These are phyloP conservation scores for Fusarium hostae DNA, from an alignment of 2,329 filamentous ascomycete species.

Conservation along the genomic window DNA sequence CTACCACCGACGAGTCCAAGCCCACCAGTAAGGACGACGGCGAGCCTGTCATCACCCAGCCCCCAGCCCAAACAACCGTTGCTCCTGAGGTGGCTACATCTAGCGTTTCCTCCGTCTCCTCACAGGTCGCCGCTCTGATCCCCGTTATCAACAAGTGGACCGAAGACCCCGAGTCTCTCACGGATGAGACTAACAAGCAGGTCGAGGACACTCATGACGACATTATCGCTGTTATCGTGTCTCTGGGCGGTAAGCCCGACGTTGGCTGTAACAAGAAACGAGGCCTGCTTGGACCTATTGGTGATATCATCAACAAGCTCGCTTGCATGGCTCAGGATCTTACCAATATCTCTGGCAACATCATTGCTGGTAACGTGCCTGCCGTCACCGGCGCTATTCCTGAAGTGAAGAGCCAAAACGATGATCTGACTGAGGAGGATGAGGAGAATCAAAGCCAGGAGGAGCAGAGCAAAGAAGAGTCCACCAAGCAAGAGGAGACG, in stretches of 20 bases:
- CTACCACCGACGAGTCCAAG: not conserved
- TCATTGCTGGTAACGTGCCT: slow-evolving; percentile 20
- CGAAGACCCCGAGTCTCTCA: slow-evolving; percentile 14
- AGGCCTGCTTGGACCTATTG: slow-evolving; percentile 22
- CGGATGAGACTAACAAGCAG: slow-evolving; percentile 27
- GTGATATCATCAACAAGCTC: slow-evolving; percentile 28
- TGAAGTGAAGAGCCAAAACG: slow-evolving; percentile 8
- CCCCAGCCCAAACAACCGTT: slow-evolving; percentile 20
- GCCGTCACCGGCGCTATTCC: slow-evolving; percentile 10
- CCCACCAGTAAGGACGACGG: not conserved
- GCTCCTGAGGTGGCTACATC: slow-evolving; percentile 21
- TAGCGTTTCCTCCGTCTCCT: slow-evolving; percentile 26
- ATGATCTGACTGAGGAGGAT: slow-evolving; percentile 25
- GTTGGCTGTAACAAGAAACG: slow-evolving; percentile 25
- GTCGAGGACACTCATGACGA: slow-evolving; percentile 22
- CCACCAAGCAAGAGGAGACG: slow-evolving; percentile 14
- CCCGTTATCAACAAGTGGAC: slow-evolving; percentile 35
- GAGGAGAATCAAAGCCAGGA: slow-evolving; percentile 9
- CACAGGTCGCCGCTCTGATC: slow-evolving; percentile 22
- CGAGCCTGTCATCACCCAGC: slow-evolving; percentile 13
- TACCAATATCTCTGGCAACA: slow-evolving; percentile 4
- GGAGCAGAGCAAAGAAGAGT: slow-evolving; percentile 23
- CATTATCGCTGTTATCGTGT: slow-evolving; percentile 12
- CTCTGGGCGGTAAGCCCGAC: slow-evolving; percentile 21
- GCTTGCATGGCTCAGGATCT: slow-evolving; percentile 28